phyloP scores from a whole-genome alignment of 768 basidiomycete genomes.

The Lactarius quietus region DNA sequence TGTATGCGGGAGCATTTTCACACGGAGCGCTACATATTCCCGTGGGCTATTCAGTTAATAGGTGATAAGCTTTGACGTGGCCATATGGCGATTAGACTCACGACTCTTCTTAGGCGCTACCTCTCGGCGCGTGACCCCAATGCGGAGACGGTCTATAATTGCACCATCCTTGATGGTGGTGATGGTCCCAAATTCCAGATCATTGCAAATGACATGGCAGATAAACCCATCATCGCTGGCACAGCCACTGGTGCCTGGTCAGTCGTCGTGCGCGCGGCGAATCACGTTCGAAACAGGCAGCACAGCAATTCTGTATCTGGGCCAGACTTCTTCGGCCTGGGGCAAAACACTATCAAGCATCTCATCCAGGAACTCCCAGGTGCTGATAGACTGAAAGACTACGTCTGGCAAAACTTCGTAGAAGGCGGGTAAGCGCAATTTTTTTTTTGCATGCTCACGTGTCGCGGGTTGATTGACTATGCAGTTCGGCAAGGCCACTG shows the following conservation, averaged over 20 bases:
- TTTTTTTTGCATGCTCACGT: slow-evolving; percentile 1
- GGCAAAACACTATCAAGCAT: slow-evolving; percentile 86
- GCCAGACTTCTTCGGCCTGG: slow-evolving; percentile 84
- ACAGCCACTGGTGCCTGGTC: slow-evolving; percentile 89
- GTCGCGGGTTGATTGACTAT: slow-evolving; percentile 24
- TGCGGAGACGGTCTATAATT: slow-evolving; percentile 69
- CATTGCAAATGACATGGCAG: slow-evolving; percentile 65
- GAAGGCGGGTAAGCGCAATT: slow-evolving; percentile 72
- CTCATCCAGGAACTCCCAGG: slow-evolving; percentile 81
- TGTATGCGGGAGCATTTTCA: slow-evolving; percentile 84
- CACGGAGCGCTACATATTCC: slow-evolving; percentile 86
- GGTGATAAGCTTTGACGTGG: slow-evolving; percentile 40
- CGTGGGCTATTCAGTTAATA: slow-evolving; percentile 78
- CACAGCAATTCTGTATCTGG: slow-evolving; percentile 87
- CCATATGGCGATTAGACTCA: slow-evolving; percentile 10
- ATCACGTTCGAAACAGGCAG: slow-evolving; percentile 72
- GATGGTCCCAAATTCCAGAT: slow-evolving; percentile 87
- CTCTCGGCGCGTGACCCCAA: slow-evolving; percentile 68
- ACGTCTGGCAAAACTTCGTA: slow-evolving; percentile 82
- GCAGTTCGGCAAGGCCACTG: slow-evolving; percentile 49
- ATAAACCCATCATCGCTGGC: slow-evolving; percentile 73
- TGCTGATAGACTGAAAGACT: slow-evolving; percentile 68
- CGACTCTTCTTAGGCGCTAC: slow-evolving; percentile 54
- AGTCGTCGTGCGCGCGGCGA: slow-evolving; percentile 77
- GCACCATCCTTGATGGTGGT: slow-evolving; percentile 80